Base-by-base conservation (phyloP, 2,329 filamentous ascomycete genomes). In the Pseudocercospora macadamiae region DNA sequence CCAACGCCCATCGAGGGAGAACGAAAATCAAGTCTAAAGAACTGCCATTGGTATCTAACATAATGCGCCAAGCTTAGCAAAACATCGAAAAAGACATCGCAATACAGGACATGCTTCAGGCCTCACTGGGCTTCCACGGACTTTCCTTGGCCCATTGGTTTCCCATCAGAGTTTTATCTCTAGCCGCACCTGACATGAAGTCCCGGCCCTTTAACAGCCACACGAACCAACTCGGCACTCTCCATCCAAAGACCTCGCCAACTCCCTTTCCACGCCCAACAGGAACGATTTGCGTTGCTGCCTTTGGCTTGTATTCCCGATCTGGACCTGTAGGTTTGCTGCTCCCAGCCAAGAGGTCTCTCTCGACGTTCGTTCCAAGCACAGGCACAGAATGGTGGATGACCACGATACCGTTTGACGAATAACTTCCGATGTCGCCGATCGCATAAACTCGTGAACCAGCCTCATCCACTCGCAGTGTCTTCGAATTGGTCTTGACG, bases 401-500 rank as follows among this genome's bases (percentile, higher is more conserved):
- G 28, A 79, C 73, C 19, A 75, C 64, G 25, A 75, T 64, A 23
- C 67, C 71, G 21, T 76, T 75, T 21, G 69, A 69, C 3, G 73
- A 73, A 64, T 74, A 76, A 7, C 68, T 70, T 0, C 70, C 74
- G 0, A 79, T 68, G 59, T 81, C 79, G 36, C 80, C 80, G 9
- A 78, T 32, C 7, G 72, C 73, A 64, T 80, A 82, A 49, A 81
- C 74, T 26, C 73, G 70, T 1, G 73, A 66, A 4, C 75, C 75
- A 9, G 74, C 75, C 3, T 59, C 65, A 21, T 75, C 73, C 44
- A 78, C 76, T 18, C 79, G 77, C 0, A 79, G 71, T 3, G 76
- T 79, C 3, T 65, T 52, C 1, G 62, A 64, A 64, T 83, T 75
- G 5, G 77, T 79, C 28, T 72, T 72, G 34, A 86, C 76, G 68